These are phyloP conservation scores for Myrica gale DNA, from an alignment of 306 rosid genomes.

Conservation along the genomic window DNA sequence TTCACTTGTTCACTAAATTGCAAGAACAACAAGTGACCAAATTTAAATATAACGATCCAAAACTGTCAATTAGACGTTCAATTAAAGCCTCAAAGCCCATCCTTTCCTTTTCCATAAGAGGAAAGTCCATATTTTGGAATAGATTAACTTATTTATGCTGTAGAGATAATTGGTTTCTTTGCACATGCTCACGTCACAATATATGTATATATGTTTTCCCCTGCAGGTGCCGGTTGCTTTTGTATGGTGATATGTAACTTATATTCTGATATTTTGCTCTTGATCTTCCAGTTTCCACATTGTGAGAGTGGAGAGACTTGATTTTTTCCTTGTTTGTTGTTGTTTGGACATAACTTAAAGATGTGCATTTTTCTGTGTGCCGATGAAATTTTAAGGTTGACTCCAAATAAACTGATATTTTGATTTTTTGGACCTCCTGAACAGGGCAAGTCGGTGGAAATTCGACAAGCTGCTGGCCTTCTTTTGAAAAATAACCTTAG, in stretches of 20 bases:
- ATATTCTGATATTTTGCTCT: not conserved
- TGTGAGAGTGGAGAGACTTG: not conserved
- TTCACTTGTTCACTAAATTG: not conserved
- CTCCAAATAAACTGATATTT: slow-evolving; percentile 5
- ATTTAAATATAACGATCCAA: not conserved
- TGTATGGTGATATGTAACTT: not conserved
- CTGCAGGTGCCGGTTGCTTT: not conserved
- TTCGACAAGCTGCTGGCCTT: slow-evolving; percentile 96
- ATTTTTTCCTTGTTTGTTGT: not conserved
- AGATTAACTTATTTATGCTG: not conserved
- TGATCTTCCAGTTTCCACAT: not conserved
- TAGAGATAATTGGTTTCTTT: not conserved
- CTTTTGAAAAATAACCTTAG: slow-evolving; percentile 86
- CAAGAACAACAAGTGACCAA: not conserved
- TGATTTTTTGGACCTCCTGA: slow-evolving; percentile 22
- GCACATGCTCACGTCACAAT: not conserved
- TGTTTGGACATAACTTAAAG: not conserved
- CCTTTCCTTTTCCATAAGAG: not conserved
- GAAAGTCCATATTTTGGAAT: not conserved
- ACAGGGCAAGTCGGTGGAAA: slow-evolving; percentile 84
- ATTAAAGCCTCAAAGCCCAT: not conserved
- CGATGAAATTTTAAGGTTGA: slow-evolving; percentile 15
- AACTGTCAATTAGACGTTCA: not conserved
- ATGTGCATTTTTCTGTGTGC: not conserved
- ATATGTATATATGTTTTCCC: not conserved